phyloP scores from a whole-genome alignment of 768 basidiomycete genomes.

The Termitomyces sp. region DNA sequence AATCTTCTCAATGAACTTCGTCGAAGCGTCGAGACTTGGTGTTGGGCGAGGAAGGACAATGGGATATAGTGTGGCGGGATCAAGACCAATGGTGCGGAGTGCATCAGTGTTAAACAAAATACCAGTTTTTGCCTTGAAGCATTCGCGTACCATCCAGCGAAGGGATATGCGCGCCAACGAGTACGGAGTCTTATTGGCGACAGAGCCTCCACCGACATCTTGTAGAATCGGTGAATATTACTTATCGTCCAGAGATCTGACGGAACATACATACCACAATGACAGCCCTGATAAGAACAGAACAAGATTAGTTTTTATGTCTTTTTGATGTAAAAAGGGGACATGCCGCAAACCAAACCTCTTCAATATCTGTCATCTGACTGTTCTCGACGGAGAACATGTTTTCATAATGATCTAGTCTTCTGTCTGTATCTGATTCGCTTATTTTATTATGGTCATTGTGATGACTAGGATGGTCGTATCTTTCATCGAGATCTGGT shows the following conservation, averaged over 20 bases:
- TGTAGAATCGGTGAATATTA: not conserved
- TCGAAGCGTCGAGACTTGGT: constrained; percentile 15
- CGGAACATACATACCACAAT: constrained; percentile 27
- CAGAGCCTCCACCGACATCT: constrained; percentile 59
- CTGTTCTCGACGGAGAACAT: constrained; percentile 19
- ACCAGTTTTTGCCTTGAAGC: constrained; percentile 49
- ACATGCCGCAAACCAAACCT: constrained; percentile 63
- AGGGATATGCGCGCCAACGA: constrained; percentile 49
- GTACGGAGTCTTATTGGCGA: constrained; percentile 32
- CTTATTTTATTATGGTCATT: not conserved
- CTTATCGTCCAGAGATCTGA: not conserved
- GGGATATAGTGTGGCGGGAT: constrained; percentile 33
- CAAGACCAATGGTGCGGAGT: constrained; percentile 38
- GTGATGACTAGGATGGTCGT: not conserved
- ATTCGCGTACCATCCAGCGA: constrained; percentile 69
- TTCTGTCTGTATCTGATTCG: constrained; percentile 15
- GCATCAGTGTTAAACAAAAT: constrained; percentile 52
- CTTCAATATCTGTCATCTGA: constrained; percentile 37
- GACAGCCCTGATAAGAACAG: constrained; percentile 31
- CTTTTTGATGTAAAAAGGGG: not conserved
- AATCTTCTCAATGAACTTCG: not conserved
- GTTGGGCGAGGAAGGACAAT: constrained; percentile 27
- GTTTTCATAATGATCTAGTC: constrained; percentile 24
- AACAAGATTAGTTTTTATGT: not conserved
- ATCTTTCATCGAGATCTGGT: not conserved